phyloP scores from a whole-genome alignment of 2,329 filamentous ascomycete genomes.

The Nemania sp. region DNA sequence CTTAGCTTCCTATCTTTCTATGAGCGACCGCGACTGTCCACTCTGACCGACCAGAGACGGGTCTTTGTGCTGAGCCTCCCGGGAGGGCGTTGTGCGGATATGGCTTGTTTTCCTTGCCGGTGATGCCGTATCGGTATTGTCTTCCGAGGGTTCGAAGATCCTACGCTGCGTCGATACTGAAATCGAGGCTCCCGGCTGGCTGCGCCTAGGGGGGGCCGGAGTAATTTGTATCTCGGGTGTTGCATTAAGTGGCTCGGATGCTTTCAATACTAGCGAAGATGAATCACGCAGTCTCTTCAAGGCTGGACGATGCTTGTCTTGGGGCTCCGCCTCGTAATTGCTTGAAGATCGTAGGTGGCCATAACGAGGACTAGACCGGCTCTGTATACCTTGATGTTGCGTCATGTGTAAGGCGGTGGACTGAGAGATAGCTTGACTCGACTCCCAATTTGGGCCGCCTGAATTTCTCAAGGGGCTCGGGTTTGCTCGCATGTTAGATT shows the following conservation, averaged over 20 bases:
- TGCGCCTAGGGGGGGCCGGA: neutral
- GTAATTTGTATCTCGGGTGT: slow-evolving; percentile 4
- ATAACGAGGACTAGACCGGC: neutral
- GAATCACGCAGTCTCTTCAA: neutral
- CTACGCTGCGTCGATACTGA: slow-evolving; percentile 17
- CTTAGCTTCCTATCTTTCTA: slow-evolving; percentile 12
- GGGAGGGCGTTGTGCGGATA: neutral
- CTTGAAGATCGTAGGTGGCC: neutral
- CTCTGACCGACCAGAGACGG: neutral
- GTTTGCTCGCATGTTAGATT: neutral
- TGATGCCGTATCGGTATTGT: neutral
- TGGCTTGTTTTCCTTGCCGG: neutral
- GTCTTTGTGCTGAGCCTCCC: neutral
- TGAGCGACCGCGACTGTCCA: slow-evolving; percentile 11
- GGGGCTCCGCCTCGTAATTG: neutral
- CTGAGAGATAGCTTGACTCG: too few species aligned
- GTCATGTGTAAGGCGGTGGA: too few species aligned
- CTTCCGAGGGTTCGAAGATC: slow-evolving; percentile 7
- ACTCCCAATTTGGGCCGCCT: too few species aligned
- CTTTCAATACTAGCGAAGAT: neutral
- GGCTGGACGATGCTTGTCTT: neutral
- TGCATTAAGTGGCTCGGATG: neutral
- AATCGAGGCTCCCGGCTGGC: neutral
- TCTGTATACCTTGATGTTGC: too few species aligned
- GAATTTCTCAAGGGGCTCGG: neutral